Evolutionary conservation across 1,284 basidiomycete species (phyloP), one percentile per base, ranked within the genome.

Genomic region (Mycosarcoma mackinlayi): DNA sequence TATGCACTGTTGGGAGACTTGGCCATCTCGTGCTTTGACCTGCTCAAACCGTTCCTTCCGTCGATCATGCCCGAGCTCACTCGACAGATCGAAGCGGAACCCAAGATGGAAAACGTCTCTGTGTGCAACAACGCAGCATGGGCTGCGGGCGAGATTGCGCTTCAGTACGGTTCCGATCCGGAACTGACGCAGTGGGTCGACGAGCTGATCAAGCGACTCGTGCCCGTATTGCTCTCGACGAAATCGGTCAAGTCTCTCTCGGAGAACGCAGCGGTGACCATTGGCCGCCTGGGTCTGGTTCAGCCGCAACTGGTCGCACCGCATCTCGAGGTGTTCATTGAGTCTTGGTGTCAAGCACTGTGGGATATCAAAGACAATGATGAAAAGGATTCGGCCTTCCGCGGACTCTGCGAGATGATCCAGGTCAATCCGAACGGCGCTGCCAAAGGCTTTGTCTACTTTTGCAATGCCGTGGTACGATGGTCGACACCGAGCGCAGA

Each of bases 121-220:
- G 96, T 96, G 11, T 96, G 93, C 84, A 99, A 99, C 85, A 99
- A 99, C 81, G 96, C 96, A n/a, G 94, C 95, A 1, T 99, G 96
- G 96, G 94, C 93, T 18, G 93, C 95, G 13, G 96, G 96, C 44
- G 96, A 99, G 84, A 92, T 98, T 42, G 93, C 96, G 9, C 75
- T 82, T 37, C 80, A 82, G 51, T 80, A 77, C 53, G 74, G 74
- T 4, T 23, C 77, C 88, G 91, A 77, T 39, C 49, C 71, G 8
- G 78, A 76, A 41, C 56, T 81, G 40, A 70, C 74, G 18, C 77
- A 61, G 39, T 82, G 77, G 76, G 69, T 81, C 5, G 60, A 64
- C 10, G 90, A 91, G 4, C 85, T 99, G 42, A 92, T 98, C 76
- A 86, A 90, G 48, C 88, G 93, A 30, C 87, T 99, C 27, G 90